phyloP scores from a whole-genome alignment of 768 basidiomycete species.

The Rhizopogon vinicolor region DNA sequence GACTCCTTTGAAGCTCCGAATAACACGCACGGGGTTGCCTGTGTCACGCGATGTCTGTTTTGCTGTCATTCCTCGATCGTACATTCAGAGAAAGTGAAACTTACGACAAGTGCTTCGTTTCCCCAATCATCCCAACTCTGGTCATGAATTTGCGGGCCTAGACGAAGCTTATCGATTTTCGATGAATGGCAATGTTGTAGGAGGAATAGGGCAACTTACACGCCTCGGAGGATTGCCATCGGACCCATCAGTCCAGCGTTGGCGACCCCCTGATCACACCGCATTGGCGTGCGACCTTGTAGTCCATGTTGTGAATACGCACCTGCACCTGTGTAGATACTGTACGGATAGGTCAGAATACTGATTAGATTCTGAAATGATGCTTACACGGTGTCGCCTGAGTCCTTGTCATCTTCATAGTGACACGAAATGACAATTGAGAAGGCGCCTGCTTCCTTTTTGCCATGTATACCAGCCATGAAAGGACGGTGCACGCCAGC shows the following conservation, averaged over 20 bases:
- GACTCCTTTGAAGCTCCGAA: conserved; percentile 14
- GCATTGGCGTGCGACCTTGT: background rate
- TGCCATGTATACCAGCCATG: conserved; percentile 19
- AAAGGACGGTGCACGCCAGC: conserved; percentile 13
- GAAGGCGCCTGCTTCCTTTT: background rate
- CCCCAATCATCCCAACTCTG: conserved; percentile 13
- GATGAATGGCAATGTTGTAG: background rate
- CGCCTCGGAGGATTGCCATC: conserved; percentile 12
- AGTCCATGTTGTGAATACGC: background rate
- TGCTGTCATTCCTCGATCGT: background rate
- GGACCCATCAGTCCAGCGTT: background rate
- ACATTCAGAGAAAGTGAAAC: background rate
- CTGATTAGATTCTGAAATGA: background rate
- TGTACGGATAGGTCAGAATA: conserved; percentile 5
- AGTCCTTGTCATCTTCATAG: conserved; percentile 22
- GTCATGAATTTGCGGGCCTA: conserved; percentile 18
- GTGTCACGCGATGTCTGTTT: conserved; percentile 17
- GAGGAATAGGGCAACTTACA: conserved; percentile 9
- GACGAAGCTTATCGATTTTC: conserved; percentile 4
- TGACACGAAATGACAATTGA: conserved; percentile 16
- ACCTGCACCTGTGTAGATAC: conserved; percentile 23
- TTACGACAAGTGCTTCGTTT: conserved; percentile 18
- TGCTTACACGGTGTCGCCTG: conserved; percentile 21
- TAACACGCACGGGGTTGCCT: conserved; percentile 18
- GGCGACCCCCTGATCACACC: conserved; percentile 13